Evolutionary conservation across 2,329 filamentous ascomycete genomes (phyloP), one percentile per base, ranked within the genome.

Genomic region (Phialophora expanda): DNA sequence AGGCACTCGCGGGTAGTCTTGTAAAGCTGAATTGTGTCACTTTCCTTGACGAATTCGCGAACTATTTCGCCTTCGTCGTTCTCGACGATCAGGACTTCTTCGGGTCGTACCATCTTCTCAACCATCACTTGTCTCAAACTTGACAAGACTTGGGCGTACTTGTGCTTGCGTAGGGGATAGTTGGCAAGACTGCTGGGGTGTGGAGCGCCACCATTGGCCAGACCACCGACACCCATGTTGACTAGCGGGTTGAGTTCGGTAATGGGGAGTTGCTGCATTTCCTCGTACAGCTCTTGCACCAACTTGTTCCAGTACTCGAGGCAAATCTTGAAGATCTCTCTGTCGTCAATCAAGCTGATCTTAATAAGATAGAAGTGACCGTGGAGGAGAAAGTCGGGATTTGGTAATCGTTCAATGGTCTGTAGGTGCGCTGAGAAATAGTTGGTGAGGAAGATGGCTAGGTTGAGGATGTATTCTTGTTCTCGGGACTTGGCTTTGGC

Each of bases 41-140:
- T 97, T 81, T 99, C 95, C 83, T 99, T 99, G 77, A 99, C 95
- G 71, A 99, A 99, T 76, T 99, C 95, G 73, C 95, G 92, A 32
- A 99, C 95, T 73, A 99, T 99, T 77, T 99, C 95, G 69, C 96
- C 95, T 79, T 99, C 95, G 69, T 99, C 95, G 78, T 99, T 99
- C 80, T 99, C 95, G n/a, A 99, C 95, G 75, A 99, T 96, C 73
- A 99, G 80, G 8, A 99, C 96, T 80, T 99, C 96, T 80, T 99
- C 95, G 0, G 95, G 95, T 51, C 93, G 88, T 34, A 99, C 95
- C 95, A 99, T 99, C 84, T 97, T 97, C 82, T 99, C 95, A 69
- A 99, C 98, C 95, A 99, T 99, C 71, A 99, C 95, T 26, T 94
- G 90, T 71, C 95, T 90, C 64, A 99, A 84, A 77, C 97, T 98